These are phyloP conservation scores for Epipyxis sp. DNA, from an alignment of 108 stramenopile genomes.

Conservation along the genomic window DNA sequence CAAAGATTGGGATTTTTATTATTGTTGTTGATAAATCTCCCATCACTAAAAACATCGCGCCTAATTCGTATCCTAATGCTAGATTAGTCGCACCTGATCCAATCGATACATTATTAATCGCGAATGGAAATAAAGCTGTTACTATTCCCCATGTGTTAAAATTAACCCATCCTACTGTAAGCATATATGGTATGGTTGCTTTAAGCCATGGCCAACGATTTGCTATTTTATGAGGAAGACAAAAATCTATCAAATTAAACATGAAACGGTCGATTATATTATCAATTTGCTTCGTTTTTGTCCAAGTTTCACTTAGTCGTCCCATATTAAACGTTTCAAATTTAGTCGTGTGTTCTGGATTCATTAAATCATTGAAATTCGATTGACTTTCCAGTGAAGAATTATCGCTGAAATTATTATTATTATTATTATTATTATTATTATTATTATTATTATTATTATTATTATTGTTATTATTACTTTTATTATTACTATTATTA, in stretches of 20 bases:
- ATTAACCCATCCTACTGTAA: conserved; percentile 21
- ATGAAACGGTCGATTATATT: too few species aligned
- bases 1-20: background rate
- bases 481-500: background rate
- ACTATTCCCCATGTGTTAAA: conserved; percentile 21
- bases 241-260: too few species aligned
- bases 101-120: background rate
- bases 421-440: background rate
- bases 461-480: background rate
- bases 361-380: too few species aligned
- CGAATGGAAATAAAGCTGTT: background rate
- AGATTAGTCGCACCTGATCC: background rate
- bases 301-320: background rate
- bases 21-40: conserved; percentile 22
- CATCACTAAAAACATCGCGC: background rate
- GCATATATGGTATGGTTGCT: background rate
- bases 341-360: too few species aligned
- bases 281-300: background rate
- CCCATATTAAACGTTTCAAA: too few species aligned
- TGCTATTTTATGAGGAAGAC: background rate
- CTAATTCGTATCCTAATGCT: background rate
- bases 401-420: background rate
- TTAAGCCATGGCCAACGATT: background rate
- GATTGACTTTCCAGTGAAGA: background rate
- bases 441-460: background rate